Percentiles rank a stretch among this genome's conserved stretches.
Evolutionary conservation across 768 basidiomycete species (phyloP).

Genomic region (Suillus sp.): DNA sequence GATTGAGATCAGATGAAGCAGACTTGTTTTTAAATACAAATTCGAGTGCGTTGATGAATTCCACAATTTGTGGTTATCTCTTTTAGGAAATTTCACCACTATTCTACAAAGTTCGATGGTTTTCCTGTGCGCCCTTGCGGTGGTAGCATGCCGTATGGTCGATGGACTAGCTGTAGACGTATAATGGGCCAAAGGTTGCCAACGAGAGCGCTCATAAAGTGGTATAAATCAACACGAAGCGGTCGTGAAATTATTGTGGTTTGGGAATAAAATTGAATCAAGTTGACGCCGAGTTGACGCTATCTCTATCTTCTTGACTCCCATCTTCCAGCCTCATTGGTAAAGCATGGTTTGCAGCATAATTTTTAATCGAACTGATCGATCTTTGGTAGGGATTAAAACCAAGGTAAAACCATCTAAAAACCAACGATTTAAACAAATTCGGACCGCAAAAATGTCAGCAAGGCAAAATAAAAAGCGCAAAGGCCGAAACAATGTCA

Average conservation of each 20-base stretch:
- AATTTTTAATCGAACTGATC: constrained; percentile 14
- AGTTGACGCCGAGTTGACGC: neutral
- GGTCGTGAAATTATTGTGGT: neutral
- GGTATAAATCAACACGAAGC: neutral
- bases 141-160: neutral
- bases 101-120: constrained; percentile 10
- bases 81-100: constrained; percentile 4
- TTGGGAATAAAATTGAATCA: neutral
- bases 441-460: constrained; percentile 43
- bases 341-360: neutral
- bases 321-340: constrained; percentile 4
- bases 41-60: constrained; percentile 4
- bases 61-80: neutral
- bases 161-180: too few relatives aligned
- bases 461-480: constrained; percentile 66
- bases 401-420: constrained; percentile 2
- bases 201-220: neutral
- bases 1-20: constrained; percentile 4
- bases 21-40: constrained; percentile 17
- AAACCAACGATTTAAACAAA: constrained; percentile 1
- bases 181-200: neutral
- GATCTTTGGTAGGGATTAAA: constrained; percentile 6
- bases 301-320: constrained; percentile 11
- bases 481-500: constrained; percentile 54
- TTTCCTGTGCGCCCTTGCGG: neutral